Base-by-base conservation (phyloP, 192 early-diverging fungal genomes). In the Entomortierella chlamydospora region DNA sequence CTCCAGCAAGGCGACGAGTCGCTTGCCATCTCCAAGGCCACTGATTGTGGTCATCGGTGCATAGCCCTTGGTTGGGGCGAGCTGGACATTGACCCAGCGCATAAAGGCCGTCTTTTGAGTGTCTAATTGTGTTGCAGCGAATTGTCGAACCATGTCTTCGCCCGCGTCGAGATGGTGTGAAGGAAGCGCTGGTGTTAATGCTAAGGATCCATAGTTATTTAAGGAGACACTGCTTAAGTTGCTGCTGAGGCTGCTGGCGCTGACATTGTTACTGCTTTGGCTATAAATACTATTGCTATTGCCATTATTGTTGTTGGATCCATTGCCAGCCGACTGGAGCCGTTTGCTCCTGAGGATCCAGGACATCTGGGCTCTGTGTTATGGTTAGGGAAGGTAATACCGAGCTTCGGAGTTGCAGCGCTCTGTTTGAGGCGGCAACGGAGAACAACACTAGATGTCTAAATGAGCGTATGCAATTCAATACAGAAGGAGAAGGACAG, bases 11-110 rank as follows among this genome's bases (percentile, higher is more conserved):
- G 90, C 85, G 37, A 94, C 86, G 34, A 94, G 83, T 43, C 85
- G 89, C 62, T 92, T 91, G 26, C 93, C 93, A 53, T 89, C 87
- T 39, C 85, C 68, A 9, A 94, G 77, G 64, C 94, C 93, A 29
- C 47, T 60, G 25, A 78, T 78, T 17, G 67, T 57, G 33, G 67
- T 51, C 74, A 78, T 78, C 34, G 74, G 74, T 23, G 28, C 43
- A 49, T 70, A 60, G 34, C 34, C 11, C 0, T 61, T 33, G 23
- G 68, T 54, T 33, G 53, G 29, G 18, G 71, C 53, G 23, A 90
- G 82, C 49, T 87, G 84, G n/a, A 81, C 79, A 43, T 90, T 90
- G 64, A 89, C 86, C 88, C 88, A 90, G 28, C 74, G 66, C 67
- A 78, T 78, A 57, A 78, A 78, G 9, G 74, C 61, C 0, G 66